These are phyloP conservation scores for Megacollybia marginata DNA, from an alignment of 768 basidiomycete species.

Conservation along the genomic window DNA sequence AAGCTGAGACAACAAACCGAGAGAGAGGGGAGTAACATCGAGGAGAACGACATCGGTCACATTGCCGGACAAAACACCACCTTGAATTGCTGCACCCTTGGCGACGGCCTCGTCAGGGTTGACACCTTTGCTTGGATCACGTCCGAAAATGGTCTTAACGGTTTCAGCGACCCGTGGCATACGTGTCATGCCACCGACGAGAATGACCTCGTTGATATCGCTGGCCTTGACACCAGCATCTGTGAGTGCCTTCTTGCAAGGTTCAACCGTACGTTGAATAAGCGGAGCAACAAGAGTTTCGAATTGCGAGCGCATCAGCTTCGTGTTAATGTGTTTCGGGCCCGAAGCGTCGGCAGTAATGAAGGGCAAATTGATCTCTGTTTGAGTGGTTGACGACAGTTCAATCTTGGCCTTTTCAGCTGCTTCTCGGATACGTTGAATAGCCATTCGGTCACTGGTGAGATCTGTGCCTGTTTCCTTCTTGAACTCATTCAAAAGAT, in stretches of 20 bases:
- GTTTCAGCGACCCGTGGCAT: conserved; percentile 96
- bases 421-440: conserved; percentile 98
- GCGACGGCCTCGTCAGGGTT: conserved; percentile 99
- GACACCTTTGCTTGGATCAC: conserved; percentile 97
- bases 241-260: conserved; percentile 93
- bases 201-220: conserved; percentile 94
- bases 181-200: conserved; percentile 98
- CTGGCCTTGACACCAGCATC: conserved; percentile 91
- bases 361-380: conserved; percentile 97
- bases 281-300: conserved; percentile 79
- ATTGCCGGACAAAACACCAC: conserved; percentile 93
- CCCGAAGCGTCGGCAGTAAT: conserved; percentile 94
- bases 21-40: conserved; percentile 94
- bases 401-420: conserved; percentile 99
- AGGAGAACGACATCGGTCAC: conserved; percentile 93
- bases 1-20: conserved; percentile 46
- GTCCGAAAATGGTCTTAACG: conserved; percentile 89
- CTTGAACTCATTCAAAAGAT: conserved; percentile 89
- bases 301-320: conserved; percentile 83
- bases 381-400: conserved; percentile 88
- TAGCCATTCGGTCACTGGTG: conserved; percentile 84
- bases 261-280: conserved; percentile 85
- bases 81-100: conserved; percentile 96
- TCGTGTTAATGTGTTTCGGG: conserved; percentile 95
- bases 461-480: conserved; percentile 84